Conservation (phyloP, 192 early-diverging fungal genomes). For the Podila clonocystis region DNA sequence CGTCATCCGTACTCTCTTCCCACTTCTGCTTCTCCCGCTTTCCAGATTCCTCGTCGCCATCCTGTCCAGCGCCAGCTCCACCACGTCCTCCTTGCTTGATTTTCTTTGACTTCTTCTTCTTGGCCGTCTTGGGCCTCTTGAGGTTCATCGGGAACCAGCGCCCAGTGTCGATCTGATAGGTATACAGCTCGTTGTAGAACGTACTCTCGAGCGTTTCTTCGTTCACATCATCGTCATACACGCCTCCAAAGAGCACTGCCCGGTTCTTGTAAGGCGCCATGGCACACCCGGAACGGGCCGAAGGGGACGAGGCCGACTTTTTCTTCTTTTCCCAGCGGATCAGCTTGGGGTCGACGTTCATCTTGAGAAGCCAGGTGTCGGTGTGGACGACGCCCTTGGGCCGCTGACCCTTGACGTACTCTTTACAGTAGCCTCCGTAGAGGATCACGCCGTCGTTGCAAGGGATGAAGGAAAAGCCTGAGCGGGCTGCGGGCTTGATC, state of each 20-base stretch:
- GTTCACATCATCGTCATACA: constrained; percentile 70
- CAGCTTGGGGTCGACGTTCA: constrained; percentile 63
- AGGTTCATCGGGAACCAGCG: constrained; percentile 70
- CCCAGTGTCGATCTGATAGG: constrained; percentile 65
- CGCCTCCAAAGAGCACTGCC: constrained; percentile 71
- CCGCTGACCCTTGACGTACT: constrained; percentile 69
- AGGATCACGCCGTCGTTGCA: constrained; percentile 64
- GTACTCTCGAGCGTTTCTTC: constrained; percentile 70
- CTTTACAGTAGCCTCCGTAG: constrained; percentile 79
- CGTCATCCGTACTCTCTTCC: constrained; percentile 50
- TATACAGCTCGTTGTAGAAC: constrained; percentile 69
- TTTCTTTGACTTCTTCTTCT: constrained; percentile 55
- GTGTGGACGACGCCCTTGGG: constrained; percentile 64
- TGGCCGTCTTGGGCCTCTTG: constrained; percentile 53
- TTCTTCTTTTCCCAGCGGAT: constrained; percentile 73
- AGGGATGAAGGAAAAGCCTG: constrained; percentile 69
- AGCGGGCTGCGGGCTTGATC: constrained; percentile 55
- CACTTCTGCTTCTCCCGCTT: constrained; percentile 51
- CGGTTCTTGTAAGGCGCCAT: constrained; percentile 68
- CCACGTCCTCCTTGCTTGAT: constrained; percentile 15
- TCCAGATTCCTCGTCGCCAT: constrained; percentile 29
- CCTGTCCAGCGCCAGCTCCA: constrained; percentile 1
- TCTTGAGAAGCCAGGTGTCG: constrained; percentile 65
- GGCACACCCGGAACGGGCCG: constrained; percentile 55
- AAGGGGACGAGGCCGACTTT: constrained; percentile 57